Conservation (phyloP, 1,284 basidiomycete genomes). For the Paramarasmius palmivorus region DNA sequence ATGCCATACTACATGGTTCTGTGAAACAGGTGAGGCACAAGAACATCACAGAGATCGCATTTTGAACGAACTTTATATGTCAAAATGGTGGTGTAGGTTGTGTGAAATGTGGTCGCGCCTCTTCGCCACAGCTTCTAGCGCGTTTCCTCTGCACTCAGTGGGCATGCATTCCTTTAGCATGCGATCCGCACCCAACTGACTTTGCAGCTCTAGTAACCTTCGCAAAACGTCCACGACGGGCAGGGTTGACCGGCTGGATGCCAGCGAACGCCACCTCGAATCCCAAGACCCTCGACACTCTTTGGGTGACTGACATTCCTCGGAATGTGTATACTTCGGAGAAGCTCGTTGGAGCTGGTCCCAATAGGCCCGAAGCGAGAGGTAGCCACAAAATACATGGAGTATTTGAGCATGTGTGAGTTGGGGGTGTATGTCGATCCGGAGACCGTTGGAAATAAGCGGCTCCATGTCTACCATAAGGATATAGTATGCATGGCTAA, state of each 20-base stretch:
- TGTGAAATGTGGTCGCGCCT: slow-evolving; percentile 6
- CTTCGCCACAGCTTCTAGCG: slow-evolving; percentile 4
- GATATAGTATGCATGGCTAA: slow-evolving; percentile 13
- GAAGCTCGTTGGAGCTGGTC: slow-evolving; percentile 7
- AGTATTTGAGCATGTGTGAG: slow-evolving; percentile 7
- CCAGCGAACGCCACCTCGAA: neutral
- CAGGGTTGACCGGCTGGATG: slow-evolving; percentile 1
- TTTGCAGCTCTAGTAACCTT: slow-evolving; percentile 8
- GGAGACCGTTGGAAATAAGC: slow-evolving; percentile 2
- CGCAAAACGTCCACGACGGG: slow-evolving; percentile 8
- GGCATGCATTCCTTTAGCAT: slow-evolving; percentile 6
- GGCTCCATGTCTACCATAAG: slow-evolving; percentile 10
- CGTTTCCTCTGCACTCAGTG: slow-evolving; percentile 6
- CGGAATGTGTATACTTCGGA: slow-evolving; percentile 9
- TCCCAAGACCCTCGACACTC: slow-evolving; percentile 5
- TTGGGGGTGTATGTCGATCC: slow-evolving; percentile 1
- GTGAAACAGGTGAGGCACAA: neutral
- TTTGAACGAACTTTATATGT: slow-evolving; percentile 5
- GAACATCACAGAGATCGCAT: neutral
- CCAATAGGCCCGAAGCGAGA: slow-evolving; percentile 12
- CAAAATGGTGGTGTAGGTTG: slow-evolving; percentile 13
- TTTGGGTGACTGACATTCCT: slow-evolving; percentile 6
- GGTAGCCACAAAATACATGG: slow-evolving; percentile 12
- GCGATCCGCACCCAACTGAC: slow-evolving; percentile 1
- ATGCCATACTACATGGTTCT: neutral